Percentiles rank a stretch among this genome's conserved stretches.
These are phyloP conservation scores for Anethum foeniculum DNA, from an alignment of 140 eudicot genomes.

Conservation along the genomic window DNA sequence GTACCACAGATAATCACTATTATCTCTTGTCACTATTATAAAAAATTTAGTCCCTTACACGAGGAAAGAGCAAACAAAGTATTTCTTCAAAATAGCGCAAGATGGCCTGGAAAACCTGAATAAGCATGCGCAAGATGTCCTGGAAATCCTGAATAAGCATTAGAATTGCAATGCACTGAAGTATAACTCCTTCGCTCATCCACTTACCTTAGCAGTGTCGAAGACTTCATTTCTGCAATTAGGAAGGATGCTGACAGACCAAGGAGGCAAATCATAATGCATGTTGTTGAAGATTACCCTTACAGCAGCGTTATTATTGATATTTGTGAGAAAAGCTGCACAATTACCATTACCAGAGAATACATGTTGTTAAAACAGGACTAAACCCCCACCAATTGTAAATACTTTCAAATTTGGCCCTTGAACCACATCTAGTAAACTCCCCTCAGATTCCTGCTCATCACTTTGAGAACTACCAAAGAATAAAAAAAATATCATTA, in stretches of 20 bases:
- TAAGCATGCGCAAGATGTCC: neutral
- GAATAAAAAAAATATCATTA: too few species aligned
- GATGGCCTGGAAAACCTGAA: too few species aligned
- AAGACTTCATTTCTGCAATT: conserved; percentile 77
- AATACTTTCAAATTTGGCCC: conserved; percentile 86
- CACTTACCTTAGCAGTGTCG: conserved; percentile 77
- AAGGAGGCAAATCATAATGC: conserved; percentile 83
- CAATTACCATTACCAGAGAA: conserved; percentile 54
- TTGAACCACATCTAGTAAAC: conserved; percentile 73
- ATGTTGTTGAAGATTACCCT: conserved; percentile 52
- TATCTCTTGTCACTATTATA: conserved; percentile 69
- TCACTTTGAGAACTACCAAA: conserved; percentile 25
- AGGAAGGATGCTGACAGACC: conserved; percentile 93
- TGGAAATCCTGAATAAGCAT: neutral
- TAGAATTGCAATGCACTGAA: neutral
- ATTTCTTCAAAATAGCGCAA: too few species aligned
- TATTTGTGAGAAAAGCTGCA: conserved; percentile 82
- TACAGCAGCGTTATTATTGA: conserved; percentile 39
- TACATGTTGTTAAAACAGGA: conserved; percentile 83
- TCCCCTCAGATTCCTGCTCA: conserved; percentile 68
- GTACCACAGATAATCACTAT: conserved; percentile 91
- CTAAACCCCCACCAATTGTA: conserved; percentile 96
- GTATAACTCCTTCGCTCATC: neutral
- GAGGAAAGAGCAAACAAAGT: neutral
- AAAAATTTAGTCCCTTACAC: neutral